Conservation (phyloP, 768 basidiomycete genomes). For the Trametes villosa region DNA sequence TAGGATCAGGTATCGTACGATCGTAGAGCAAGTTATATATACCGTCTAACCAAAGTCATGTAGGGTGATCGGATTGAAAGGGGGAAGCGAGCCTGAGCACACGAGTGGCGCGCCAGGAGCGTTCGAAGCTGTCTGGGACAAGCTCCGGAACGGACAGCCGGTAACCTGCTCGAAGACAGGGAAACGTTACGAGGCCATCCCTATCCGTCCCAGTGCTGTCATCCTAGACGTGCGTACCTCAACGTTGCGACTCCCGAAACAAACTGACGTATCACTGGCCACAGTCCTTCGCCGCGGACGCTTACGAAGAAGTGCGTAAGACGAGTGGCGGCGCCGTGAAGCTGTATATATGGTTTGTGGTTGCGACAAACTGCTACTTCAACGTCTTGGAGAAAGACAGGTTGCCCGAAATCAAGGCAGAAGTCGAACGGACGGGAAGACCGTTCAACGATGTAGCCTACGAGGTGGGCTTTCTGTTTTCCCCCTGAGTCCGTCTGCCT, state of each 20-base stretch:
- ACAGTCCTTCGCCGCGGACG: not conserved
- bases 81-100: not conserved
- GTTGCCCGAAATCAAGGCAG: not conserved
- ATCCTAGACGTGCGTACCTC: not conserved
- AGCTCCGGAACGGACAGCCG: constrained; percentile 7
- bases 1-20: not conserved
- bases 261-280: not conserved
- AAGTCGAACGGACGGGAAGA: not conserved
- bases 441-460: not conserved
- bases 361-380: not conserved
- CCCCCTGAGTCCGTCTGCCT: not conserved
- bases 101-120: not conserved
- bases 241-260: not conserved
- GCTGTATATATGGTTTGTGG: not conserved
- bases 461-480: not conserved
- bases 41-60: not conserved
- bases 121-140: constrained; percentile 15
- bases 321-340: not conserved
- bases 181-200: not conserved
- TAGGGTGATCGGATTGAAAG: not conserved
- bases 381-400: not conserved
- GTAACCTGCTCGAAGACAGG: constrained; percentile 18
- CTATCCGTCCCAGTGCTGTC: not conserved
- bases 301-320: not conserved
- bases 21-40: not conserved